These are phyloP conservation scores for Amphirosellinia nigrospora DNA, from an alignment of 495 filamentous ascomycete genomes.

Conservation along the genomic window DNA sequence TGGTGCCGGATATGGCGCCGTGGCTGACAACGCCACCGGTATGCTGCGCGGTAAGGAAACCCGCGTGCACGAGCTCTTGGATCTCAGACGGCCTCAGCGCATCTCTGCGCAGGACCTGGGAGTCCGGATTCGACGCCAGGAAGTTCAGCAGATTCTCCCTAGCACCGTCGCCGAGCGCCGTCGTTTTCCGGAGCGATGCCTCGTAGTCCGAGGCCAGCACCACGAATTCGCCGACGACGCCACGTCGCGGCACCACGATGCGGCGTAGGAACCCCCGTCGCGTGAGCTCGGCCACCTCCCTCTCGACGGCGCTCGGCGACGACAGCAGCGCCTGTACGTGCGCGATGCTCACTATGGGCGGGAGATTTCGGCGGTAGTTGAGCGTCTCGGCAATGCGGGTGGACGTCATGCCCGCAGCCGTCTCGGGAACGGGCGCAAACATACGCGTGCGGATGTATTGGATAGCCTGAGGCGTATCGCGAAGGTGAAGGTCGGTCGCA, in stretches of 20 bases:
- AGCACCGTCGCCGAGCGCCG: constrained; percentile 51
- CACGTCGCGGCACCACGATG: constrained; percentile 70
- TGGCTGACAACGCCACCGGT: constrained; percentile 49
- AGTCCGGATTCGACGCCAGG: constrained; percentile 60
- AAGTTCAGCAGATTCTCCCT: constrained; percentile 65
- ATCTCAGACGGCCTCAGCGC: constrained; percentile 59
- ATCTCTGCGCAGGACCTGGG: constrained; percentile 54
- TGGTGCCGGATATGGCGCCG: constrained; percentile 48
- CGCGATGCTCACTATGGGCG: constrained; percentile 71
- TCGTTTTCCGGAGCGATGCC: constrained; percentile 53
- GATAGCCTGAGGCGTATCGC: constrained; percentile 70
- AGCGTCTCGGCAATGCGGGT: constrained; percentile 73
- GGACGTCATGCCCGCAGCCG: constrained; percentile 73
- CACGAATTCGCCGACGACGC: constrained; percentile 72
- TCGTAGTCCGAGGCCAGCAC: constrained; percentile 70
- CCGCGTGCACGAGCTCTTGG: constrained; percentile 67
- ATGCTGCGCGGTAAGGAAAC: constrained; percentile 70
- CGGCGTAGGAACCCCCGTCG: constrained; percentile 66
- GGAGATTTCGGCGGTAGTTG: constrained; percentile 68
- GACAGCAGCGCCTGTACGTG: constrained; percentile 73
- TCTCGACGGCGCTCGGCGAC: constrained; percentile 72
- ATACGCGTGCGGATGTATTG: constrained; percentile 65
- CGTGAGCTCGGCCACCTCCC: constrained; percentile 71
- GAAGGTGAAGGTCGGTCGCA: constrained; percentile 57
- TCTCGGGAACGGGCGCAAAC: constrained; percentile 71